Evolutionary conservation across 2,329 filamentous ascomycete genomes (phyloP).

Genomic region (Alternaria ventricosa): DNA sequence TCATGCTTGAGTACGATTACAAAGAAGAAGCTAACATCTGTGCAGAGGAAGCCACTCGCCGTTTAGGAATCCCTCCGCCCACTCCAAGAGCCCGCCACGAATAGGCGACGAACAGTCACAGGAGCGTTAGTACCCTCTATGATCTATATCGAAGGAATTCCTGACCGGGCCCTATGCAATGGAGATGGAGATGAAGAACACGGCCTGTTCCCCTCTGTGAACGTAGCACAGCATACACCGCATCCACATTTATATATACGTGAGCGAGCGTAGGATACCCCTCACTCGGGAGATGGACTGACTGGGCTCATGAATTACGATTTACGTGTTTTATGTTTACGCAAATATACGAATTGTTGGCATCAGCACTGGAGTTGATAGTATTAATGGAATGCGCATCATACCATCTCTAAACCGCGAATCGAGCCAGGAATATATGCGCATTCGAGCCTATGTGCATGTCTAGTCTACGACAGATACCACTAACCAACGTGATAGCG

Average conservation of each 20-base stretch:
- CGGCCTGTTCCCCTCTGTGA: background rate
- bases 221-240: background rate
- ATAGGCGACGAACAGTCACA: constrained; percentile 45
- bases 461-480: background rate
- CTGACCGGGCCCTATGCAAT: background rate
- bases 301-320: constrained; percentile 4
- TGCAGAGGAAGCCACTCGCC: constrained; percentile 44
- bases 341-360: background rate
- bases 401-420: background rate
- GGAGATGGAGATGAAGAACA: background rate
- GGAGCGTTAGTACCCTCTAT: constrained; percentile 9
- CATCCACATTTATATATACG: background rate
- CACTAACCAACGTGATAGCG: background rate
- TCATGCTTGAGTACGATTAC: background rate
- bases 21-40: background rate
- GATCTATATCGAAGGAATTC: background rate
- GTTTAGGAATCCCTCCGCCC: constrained; percentile 36
- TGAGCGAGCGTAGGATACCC: background rate
- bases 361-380: constrained; percentile 2
- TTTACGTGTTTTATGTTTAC: constrained; percentile 2
- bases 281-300: background rate
- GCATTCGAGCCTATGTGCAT: background rate
- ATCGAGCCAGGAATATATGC: background rate
- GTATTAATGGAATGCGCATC: background rate
- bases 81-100: constrained; percentile 47